These are phyloP conservation scores for Mycena rosella DNA, from an alignment of 768 basidiomycete genomes.

Conservation along the genomic window DNA sequence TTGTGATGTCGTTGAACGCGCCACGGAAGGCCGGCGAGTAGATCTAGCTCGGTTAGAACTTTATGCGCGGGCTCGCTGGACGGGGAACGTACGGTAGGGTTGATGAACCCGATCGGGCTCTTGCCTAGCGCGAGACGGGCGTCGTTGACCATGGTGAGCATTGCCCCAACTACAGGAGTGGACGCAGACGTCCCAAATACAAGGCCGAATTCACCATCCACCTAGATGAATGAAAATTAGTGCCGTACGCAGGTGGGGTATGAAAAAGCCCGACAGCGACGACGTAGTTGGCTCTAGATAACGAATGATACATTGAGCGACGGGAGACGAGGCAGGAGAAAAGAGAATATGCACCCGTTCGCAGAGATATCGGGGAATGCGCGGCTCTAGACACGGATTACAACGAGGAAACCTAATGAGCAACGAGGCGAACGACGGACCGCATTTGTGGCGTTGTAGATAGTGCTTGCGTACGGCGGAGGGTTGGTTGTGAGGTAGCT, in stretches of 20 bases:
- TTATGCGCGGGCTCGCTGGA: neutral
- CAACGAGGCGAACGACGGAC: constrained; percentile 38
- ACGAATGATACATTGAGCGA: constrained; percentile 9
- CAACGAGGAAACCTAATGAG: neutral
- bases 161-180: constrained; percentile 60
- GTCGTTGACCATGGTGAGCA: constrained; percentile 67
- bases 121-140: constrained; percentile 58
- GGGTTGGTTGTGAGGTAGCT: constrained; percentile 50
- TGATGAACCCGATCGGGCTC: constrained; percentile 62
- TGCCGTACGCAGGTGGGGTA: neutral
- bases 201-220: constrained; percentile 51
- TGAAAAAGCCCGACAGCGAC: constrained; percentile 48
- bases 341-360: constrained; percentile 47
- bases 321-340: neutral
- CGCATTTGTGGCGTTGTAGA: constrained; percentile 50
- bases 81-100: constrained; percentile 44
- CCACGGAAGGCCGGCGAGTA: constrained; percentile 55
- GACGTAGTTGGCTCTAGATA: constrained; percentile 56
- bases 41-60: constrained; percentile 47
- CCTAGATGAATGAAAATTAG: constrained; percentile 39
- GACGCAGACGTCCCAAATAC: constrained; percentile 65
- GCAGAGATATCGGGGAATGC: constrained; percentile 64
- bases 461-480: constrained; percentile 35
- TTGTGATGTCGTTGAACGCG: constrained; percentile 64
- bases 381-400: constrained; percentile 47